Evolutionary conservation across 495 filamentous ascomycete species (phyloP), one percentile per base, ranked within the genome.

Genomic region (Penicillium bialowiezense): DNA sequence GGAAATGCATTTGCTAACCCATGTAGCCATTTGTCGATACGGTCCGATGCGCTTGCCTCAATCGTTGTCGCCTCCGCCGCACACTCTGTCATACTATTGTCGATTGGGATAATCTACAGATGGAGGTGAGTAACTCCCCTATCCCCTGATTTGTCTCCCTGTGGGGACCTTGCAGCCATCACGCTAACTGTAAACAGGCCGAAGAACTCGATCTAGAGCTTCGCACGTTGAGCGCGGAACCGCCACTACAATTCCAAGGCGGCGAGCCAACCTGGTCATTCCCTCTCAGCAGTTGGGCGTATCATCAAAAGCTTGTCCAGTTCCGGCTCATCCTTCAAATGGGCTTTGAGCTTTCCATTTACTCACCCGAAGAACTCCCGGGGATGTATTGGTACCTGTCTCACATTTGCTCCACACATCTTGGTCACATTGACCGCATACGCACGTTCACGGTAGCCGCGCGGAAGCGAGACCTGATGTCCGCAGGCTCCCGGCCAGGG

Each of bases 291-390:
- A 88, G 85, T 5, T 98, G 93, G 93, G 80, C 84, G 0, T 93
- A 92, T 60, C 80, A 89, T 44, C 87, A 96, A 59, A 97, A 96
- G 63, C 76, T 97, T 2, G 80, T 76, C 7, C 83, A 93, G 56
- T 88, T 97, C 80, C 86, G 91, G 50, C 87, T 85, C 74, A 85
- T 93, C 37, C 75, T 96, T 10, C 90, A 96, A 64, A 83, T 96
- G 44, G 93, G 93, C n/a, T 97, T 99, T 62, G 93, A 97, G 65
- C 83, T 96, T 14, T 84, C 90, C 7, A 82, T 95, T 20, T 97
- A 97, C 60, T 82, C 89, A 18, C 78, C 85, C 2, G 88, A 96
- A 62, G 93, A 99, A 68, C 74, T 93, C 6, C 80, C 85, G 10
- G 84, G 81, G 13, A 96, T 96, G 88, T 97, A 96, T 63, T 92